Evolutionary conservation across 768 basidiomycete species (phyloP).

Genomic region (Boletus insuetus): DNA sequence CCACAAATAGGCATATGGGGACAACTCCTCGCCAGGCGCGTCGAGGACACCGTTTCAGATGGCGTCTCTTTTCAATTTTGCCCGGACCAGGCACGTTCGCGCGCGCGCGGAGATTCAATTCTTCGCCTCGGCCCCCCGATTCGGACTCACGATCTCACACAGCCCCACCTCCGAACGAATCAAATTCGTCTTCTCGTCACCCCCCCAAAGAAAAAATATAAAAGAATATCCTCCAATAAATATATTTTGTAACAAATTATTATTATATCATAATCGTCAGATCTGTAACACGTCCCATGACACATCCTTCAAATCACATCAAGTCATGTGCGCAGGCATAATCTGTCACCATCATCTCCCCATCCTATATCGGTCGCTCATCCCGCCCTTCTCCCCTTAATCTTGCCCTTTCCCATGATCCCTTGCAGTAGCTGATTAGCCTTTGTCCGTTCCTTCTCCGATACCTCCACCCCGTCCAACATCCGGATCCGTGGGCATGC

Average conservation of each 20-base stretch:
- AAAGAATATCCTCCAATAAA: neutral
- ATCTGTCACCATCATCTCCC: conserved; percentile 24
- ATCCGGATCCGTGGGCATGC: conserved; percentile 61
- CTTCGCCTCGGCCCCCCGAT: conserved; percentile 19
- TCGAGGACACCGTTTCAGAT: conserved; percentile 33
- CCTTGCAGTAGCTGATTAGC: conserved; percentile 65
- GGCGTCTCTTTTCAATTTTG: conserved; percentile 24
- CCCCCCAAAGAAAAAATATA: conserved; percentile 15
- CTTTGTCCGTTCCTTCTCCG: conserved; percentile 82
- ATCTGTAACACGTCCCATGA: neutral
- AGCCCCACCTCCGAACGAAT: conserved; percentile 22
- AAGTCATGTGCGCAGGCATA: conserved; percentile 30
- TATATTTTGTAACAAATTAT: neutral
- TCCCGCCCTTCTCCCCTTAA: conserved; percentile 28
- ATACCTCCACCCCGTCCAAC: conserved; percentile 85
- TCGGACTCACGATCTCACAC: conserved; percentile 19
- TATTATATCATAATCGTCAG: neutral
- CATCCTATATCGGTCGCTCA: conserved; percentile 14
- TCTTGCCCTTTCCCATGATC: conserved; percentile 43
- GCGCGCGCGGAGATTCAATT: conserved; percentile 24
- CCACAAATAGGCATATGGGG: conserved; percentile 27
- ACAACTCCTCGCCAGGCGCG: conserved; percentile 5
- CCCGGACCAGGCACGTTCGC: conserved; percentile 23
- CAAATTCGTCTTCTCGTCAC: conserved; percentile 19
- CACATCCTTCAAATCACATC: conserved; percentile 24